Evolutionary conservation across 257 asterid species (phyloP), one percentile per base, ranked within the genome.

Genomic region (Scutellaria baicalensis): DNA sequence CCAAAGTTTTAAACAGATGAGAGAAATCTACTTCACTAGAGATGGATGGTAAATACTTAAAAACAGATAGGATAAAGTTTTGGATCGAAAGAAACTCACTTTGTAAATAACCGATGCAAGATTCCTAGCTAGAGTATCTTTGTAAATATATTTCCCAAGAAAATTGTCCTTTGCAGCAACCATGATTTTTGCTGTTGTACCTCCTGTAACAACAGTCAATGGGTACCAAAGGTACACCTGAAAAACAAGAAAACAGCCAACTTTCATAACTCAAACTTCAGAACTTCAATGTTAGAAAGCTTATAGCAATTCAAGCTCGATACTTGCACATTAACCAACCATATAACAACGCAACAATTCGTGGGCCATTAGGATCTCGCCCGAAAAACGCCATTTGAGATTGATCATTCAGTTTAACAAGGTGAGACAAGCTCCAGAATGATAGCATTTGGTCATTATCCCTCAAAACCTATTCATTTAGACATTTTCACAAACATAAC

Each of bases 171-270:
- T 91, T 14, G 97, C 99, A 67, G 97, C 90, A 33, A 94, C 86
- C 97, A 94, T 94, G 75, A 94, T 89, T 78, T 94, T 94, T 0
- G 97, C 97, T 14, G 97, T 94, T 9, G 99, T 92, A 36, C 97
- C 99, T 60, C 98, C 99, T 3, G 97, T 86, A 36, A 94, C 87
- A 51, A 94, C 82, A 75, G 83, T 94, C 54, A 94, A 90, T 1
- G 98, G 98, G 79, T 89, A 94, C 99, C 99, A 94, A 67, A 91
- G 92, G 70, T 94, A 89, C 27, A 94, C 96, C 97, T 94, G 91
- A 70, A 38, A 64, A 77, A 64, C 12, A 21, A 62, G 62, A 59
- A 51, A 44, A 1, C 33, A 27, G 33, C 51, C 59, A 65, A 40
- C 62, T 8, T 66, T 39, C 45, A 71, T 59, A 58, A 51, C 45